Percentiles rank a stretch among this genome's conserved stretches.
Conservation (phyloP, 2,329 filamentous ascomycete genomes). For the Trichoderma atrobrunneum region DNA sequence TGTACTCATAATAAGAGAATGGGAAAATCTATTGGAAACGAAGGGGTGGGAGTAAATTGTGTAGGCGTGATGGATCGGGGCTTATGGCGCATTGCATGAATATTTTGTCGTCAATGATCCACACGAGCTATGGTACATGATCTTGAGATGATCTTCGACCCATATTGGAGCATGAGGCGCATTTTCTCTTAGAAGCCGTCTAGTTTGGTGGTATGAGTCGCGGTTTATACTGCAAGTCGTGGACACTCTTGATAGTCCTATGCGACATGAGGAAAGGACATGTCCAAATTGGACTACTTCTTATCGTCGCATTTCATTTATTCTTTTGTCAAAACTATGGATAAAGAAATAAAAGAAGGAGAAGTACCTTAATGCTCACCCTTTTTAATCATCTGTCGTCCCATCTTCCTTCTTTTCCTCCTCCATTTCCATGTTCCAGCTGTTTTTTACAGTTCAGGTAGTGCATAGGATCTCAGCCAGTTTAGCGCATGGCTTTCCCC, state of each 20-base stretch:
- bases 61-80: neutral
- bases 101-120: neutral
- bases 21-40: neutral
- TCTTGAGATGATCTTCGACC: accelerated
- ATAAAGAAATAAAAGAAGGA: neutral
- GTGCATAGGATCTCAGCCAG: neutral
- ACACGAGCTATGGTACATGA: neutral
- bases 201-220: neutral
- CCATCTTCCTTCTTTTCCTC: neutral
- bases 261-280: neutral
- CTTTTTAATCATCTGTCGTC: neutral
- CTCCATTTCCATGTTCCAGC: neutral
- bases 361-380: neutral
- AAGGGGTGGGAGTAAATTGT: neutral
- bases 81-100: neutral
- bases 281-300: neutral
- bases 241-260: neutral
- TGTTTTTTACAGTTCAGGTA: neutral
- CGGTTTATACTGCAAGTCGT: neutral
- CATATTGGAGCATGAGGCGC: neutral
- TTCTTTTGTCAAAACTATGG: neutral
- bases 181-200: neutral
- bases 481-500: neutral
- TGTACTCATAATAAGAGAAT: neutral
- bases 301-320: neutral